Conservation (phyloP, 1,139 yeast genomes). For the Magnusiomyces fungicola region DNA sequence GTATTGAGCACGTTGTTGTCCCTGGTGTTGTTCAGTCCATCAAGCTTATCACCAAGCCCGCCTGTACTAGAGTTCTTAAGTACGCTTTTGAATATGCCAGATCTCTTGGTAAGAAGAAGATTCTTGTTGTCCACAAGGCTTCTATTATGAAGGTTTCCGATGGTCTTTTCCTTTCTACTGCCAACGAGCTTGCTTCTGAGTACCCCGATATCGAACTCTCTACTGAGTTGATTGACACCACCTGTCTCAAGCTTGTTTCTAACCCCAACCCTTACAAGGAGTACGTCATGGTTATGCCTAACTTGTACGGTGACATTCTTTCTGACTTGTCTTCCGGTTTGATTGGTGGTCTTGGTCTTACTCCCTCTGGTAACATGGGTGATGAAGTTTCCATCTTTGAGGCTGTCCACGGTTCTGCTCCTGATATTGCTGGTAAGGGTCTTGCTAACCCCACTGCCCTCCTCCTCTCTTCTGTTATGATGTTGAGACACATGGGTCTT, state of each 20-base stretch:
- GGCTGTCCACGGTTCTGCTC: constrained; percentile 99
- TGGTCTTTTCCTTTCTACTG: constrained; percentile 90
- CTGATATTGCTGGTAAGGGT: constrained; percentile 97
- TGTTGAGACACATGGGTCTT: constrained; percentile 97
- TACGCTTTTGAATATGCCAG: constrained; percentile 96
- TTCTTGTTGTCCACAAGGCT: constrained; percentile 95
- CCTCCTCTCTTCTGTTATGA: constrained; percentile 92
- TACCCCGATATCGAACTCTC: constrained; percentile 83
- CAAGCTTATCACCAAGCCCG: constrained; percentile 92
- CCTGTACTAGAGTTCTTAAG: constrained; percentile 92
- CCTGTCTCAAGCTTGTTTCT: constrained; percentile 82
- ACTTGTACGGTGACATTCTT: constrained; percentile 95
- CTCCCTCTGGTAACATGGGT: constrained; percentile 99
- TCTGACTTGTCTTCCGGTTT: constrained; percentile 96
- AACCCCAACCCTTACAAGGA: constrained; percentile 79
- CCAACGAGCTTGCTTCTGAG: constrained; percentile 81
- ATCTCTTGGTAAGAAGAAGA: constrained; percentile 80
- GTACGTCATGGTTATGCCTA: constrained; percentile 98
- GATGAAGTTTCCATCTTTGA: constrained; percentile 94
- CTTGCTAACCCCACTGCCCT: constrained; percentile 98
- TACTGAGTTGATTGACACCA: constrained; percentile 89
- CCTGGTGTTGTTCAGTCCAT: constrained; percentile 99
- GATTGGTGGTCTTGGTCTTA: constrained; percentile 96
- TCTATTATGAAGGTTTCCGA: constrained; percentile 97
- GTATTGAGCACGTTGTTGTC: constrained; percentile 95